Conservation (phyloP, 345 rosid species). For the Limnanthes douglasii region DNA sequence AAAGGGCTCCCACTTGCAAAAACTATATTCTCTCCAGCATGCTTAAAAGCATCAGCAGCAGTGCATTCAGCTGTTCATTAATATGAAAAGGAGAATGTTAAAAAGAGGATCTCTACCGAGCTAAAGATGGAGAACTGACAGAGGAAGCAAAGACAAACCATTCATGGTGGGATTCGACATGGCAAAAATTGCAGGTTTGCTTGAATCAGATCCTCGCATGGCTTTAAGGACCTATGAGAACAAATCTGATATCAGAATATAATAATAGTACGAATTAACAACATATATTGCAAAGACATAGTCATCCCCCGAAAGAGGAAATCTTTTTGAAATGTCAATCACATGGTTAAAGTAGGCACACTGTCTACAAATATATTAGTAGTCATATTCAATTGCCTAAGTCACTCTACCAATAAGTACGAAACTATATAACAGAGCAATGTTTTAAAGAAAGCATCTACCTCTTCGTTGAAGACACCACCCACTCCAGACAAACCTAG, state of each 20-base stretch:
- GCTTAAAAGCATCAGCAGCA: slow-evolving; percentile 86
- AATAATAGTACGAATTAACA: too few relatives aligned
- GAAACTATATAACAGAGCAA: slow-evolving; percentile 4
- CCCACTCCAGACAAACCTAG: slow-evolving; percentile 99
- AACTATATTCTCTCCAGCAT: slow-evolving; percentile 80
- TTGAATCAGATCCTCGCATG: slow-evolving; percentile 68
- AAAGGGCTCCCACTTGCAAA: slow-evolving; percentile 99
- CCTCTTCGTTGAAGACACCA: slow-evolving; percentile 83
- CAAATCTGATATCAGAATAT: slow-evolving; percentile 4
- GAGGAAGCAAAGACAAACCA: slow-evolving; percentile 29
- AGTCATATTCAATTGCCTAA: background rate
- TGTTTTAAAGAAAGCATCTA: slow-evolving; percentile 9
- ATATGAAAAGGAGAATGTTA: slow-evolving; percentile 5
- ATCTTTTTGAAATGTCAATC: too few relatives aligned
- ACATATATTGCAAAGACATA: too few relatives aligned
- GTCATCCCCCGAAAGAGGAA: too few relatives aligned
- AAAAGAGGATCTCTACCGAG: slow-evolving; percentile 8
- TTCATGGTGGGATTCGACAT: slow-evolving; percentile 97
- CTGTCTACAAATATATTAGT: too few relatives aligned
- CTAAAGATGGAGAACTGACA: slow-evolving; percentile 1
- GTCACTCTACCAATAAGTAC: background rate
- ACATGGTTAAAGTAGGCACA: too few relatives aligned
- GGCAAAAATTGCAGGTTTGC: slow-evolving; percentile 89
- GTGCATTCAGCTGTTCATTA: slow-evolving; percentile 77
- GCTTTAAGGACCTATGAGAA: slow-evolving; percentile 75